Base-by-base conservation (phyloP, 352 stramenopile species). In the Phytophthora palmivora region DNA sequence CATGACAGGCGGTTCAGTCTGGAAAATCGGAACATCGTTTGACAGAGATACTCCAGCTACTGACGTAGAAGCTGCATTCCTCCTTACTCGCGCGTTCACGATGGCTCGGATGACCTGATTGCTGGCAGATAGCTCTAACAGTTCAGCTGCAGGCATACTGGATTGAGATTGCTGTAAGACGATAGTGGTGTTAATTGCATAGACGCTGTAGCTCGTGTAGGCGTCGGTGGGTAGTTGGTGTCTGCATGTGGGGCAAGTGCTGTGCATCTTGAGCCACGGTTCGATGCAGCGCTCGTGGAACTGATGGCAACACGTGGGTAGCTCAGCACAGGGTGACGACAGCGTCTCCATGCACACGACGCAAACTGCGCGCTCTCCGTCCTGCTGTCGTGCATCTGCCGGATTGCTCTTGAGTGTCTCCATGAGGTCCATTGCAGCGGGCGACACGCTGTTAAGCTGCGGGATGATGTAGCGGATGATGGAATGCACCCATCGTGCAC, bases 391-490 rank as follows among this genome's bases (percentile, higher is more conserved):
- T 2, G 70, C 59, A 10, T 66, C 51, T 3, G 60, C 64, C 3
- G 77, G 60, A 24, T 71, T 74, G 46, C 56, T 58, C 68, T 88
- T 90, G 58, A 95, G 67, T 41, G 66, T 66, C 18, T 90, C 74
- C 38, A 95, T 68, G 21, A 89, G 64, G 33, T 81, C 58, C 51
- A 88, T 63, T 6, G 87, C 70, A 2, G 82, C 85, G 2, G 87
- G 87, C 44, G 84, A 94, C 33, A 95, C 84, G 58, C 72, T 85
- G 69, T 95, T 85, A 51, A 96, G 83, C 65, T 96, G 87, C 38
- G 87, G 87, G 65, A 96, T 91, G 58, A 96, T 96, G 76, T 94
- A 94, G 14, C 82, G 87, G 52, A 96, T 94, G 67, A 96, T 94
- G n/a, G 84, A 94, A 60, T 94, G 85, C 37, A 96, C 87, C 87